phyloP scores from a whole-genome alignment of 805 yeast species.

The Suhomyces prunicola region DNA sequence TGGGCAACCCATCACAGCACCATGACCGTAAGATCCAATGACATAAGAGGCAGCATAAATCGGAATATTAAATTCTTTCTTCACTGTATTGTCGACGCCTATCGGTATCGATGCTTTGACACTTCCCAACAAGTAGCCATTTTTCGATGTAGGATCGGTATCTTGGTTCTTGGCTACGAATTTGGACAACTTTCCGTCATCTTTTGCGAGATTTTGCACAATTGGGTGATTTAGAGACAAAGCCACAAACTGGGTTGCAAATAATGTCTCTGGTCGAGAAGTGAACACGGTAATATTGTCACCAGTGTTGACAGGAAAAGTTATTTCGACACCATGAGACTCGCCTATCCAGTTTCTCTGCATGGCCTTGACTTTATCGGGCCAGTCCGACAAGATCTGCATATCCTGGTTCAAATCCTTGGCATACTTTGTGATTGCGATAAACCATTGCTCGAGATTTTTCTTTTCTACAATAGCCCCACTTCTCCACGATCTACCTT shows the following conservation, averaged over 20 bases:
- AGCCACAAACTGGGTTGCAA: constrained; percentile 80
- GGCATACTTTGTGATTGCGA: constrained; percentile 84
- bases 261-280: constrained; percentile 85
- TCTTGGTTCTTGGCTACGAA: constrained; percentile 55
- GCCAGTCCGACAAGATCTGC: constrained; percentile 69
- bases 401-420: constrained; percentile 64
- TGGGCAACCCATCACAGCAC: constrained; percentile 98
- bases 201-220: constrained; percentile 35
- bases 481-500: constrained; percentile 94
- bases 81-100: constrained; percentile 21
- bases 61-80: constrained; percentile 46
- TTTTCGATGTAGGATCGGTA: constrained; percentile 27
- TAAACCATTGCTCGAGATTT: constrained; percentile 86
- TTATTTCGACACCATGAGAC: constrained; percentile 73
- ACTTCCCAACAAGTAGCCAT: constrained; percentile 53
- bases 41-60: constrained; percentile 92
- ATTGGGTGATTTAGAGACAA: constrained; percentile 70
- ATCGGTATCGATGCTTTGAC: constrained; percentile 61
- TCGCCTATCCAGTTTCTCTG: constrained; percentile 93
- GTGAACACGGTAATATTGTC: constrained; percentile 60
- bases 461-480: constrained; percentile 91
- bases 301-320: constrained; percentile 37
- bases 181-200: constrained; percentile 37
- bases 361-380: constrained; percentile 83
- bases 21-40: constrained; percentile 75